A percentile compares a stretch with the other conserved stretches of the same genome.
Conservation (phyloP, 202 grass and related monocot species). For the Saccharum hybrid region DNA sequence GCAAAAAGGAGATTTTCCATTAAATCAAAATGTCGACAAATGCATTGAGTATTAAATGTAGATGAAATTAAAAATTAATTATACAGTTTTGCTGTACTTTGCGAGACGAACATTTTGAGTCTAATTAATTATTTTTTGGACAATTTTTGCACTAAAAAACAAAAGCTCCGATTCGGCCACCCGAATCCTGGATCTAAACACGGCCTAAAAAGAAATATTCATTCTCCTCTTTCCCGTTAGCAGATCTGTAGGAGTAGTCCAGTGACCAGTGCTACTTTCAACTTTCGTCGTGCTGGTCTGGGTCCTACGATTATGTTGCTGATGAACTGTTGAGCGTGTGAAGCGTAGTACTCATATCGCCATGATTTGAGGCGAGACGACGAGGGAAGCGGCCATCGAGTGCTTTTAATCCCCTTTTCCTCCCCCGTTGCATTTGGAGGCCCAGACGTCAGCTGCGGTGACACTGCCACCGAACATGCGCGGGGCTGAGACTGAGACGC, state of each 20-base stretch:
- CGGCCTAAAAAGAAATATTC: no score
- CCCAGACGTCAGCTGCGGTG: neutral
- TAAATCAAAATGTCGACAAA: no score
- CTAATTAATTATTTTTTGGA: no score
- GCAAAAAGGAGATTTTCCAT: no score
- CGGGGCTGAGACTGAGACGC: no score
- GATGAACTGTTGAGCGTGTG: conserved; percentile 15
- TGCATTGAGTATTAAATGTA: no score
- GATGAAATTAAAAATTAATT: no score
- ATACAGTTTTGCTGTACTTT: no score
- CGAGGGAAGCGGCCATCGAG: neutral
- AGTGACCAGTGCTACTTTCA: neutral
- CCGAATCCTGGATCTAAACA: no score
- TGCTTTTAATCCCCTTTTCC: neutral
- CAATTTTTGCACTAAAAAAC: no score
- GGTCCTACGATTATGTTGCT: conserved; percentile 14
- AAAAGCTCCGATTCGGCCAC: no score
- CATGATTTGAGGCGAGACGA: conserved; percentile 14
- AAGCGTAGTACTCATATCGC: neutral
- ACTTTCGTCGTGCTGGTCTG: neutral
- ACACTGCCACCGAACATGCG: neutral
- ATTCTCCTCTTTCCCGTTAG: neutral
- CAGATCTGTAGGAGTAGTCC: neutral
- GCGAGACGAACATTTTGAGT: no score
- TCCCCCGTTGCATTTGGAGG: neutral